These are phyloP conservation scores for Pichia kudriavzevii DNA, from an alignment of 1,139 yeast species.

Conservation along the genomic window DNA sequence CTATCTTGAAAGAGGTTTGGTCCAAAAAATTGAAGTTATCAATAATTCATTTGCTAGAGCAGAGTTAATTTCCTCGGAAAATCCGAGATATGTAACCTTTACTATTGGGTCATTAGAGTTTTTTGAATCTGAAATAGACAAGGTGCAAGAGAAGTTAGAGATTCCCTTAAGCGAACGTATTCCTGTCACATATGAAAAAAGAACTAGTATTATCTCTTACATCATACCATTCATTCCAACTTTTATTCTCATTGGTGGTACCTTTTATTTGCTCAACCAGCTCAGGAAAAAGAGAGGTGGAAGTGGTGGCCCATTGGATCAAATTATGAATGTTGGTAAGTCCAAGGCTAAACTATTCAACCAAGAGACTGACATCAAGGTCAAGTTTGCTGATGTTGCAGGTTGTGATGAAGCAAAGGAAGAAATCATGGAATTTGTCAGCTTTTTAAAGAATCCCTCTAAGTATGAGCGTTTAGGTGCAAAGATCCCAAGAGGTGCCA, in stretches of 20 bases:
- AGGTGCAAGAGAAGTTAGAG: conserved; percentile 61
- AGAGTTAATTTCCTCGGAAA: conserved; percentile 47
- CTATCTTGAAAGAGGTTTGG: conserved; percentile 78
- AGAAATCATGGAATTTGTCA: conserved; percentile 80
- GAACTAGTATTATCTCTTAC: conserved; percentile 56
- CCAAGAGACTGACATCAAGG: conserved; percentile 62
- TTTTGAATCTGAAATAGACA: conserved; percentile 79
- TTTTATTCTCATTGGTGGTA: conserved; percentile 72
- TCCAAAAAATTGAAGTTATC: conserved; percentile 65
- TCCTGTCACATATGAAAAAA: conserved; percentile 75
- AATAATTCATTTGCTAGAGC: conserved; percentile 79
- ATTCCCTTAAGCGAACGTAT: conserved; percentile 60
- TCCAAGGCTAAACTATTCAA: conserved; percentile 69
- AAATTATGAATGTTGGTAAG: conserved; percentile 71
- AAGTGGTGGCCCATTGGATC: conserved; percentile 53
- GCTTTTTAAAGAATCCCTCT: conserved; percentile 64
- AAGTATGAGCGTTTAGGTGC: conserved; percentile 76
- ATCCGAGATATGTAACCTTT: conserved; percentile 41
- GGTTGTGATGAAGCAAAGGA: conserved; percentile 80
- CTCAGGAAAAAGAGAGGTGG: conserved; percentile 30
- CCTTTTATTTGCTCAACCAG: conserved; percentile 52
- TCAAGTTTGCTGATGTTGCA: conserved; percentile 73
- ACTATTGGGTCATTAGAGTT: conserved; percentile 86
- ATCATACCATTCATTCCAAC: conserved; percentile 80
- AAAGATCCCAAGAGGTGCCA: conserved; percentile 78